These are phyloP conservation scores for Fusarium euwallaceae DNA, from an alignment of 2,329 filamentous ascomycete genomes.

Conservation along the genomic window DNA sequence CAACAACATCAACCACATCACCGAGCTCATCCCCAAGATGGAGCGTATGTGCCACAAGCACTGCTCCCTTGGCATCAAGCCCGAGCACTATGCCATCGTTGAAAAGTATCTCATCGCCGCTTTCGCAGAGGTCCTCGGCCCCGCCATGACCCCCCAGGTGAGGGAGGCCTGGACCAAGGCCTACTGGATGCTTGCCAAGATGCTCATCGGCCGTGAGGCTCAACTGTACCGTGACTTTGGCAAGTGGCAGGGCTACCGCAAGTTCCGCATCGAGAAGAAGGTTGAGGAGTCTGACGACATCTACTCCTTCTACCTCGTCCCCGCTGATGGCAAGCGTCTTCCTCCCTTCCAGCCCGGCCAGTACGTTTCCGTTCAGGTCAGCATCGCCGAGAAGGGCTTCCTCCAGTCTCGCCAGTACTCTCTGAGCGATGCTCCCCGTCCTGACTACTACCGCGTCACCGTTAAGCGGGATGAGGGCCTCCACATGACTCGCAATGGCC, in stretches of 20 bases:
- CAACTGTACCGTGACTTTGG: conserved; percentile 72
- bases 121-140: conserved; percentile 75
- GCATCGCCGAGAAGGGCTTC: conserved; percentile 68
- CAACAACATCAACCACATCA: conserved; percentile 74
- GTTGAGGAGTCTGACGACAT: conserved; percentile 76
- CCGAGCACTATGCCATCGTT: conserved; percentile 79
- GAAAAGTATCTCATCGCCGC: conserved; percentile 77
- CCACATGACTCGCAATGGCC: conserved; percentile 49
- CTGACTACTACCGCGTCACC: conserved; percentile 76
- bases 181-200: conserved; percentile 79
- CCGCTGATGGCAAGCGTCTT: conserved; percentile 71
- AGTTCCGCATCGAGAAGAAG: conserved; percentile 75
- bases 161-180: conserved; percentile 77
- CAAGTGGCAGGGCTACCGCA: conserved; percentile 76
- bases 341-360: conserved; percentile 77
- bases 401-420: conserved; percentile 80
- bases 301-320: conserved; percentile 77
- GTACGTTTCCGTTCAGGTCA: conserved; percentile 75
- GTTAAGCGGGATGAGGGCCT: conserved; percentile 76
- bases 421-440: conserved; percentile 73
- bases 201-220: conserved; percentile 76
- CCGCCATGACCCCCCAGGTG: conserved; percentile 72
- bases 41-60: conserved; percentile 79
- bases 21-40: conserved; percentile 65
- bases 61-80: conserved; percentile 75